These are phyloP conservation scores for Nemania diffusa DNA, from an alignment of 2,329 filamentous ascomycete species.

Conservation along the genomic window DNA sequence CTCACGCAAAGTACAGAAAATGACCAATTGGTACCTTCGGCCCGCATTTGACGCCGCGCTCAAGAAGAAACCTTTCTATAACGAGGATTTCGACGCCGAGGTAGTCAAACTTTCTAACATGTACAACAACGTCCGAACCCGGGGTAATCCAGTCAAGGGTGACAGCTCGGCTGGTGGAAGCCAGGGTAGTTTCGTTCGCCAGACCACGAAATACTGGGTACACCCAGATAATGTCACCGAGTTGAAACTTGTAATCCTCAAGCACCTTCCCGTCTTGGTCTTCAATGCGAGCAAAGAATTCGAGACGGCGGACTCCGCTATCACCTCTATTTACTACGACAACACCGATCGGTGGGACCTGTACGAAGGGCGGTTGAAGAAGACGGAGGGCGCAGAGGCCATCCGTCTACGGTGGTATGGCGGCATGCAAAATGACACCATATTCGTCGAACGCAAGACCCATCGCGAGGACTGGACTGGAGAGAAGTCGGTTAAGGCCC, in stretches of 20 bases:
- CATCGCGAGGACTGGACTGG: slow-evolving; percentile 99
- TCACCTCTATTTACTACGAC: slow-evolving; percentile 98
- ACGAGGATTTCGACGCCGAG: slow-evolving; percentile 97
- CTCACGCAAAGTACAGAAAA: slow-evolving; percentile 71
- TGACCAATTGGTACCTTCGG: slow-evolving; percentile 90
- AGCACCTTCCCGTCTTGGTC: slow-evolving; percentile 95
- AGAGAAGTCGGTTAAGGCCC: slow-evolving; percentile 98
- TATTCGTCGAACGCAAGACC: slow-evolving; percentile 97
- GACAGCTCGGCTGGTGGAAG: slow-evolving; percentile 90
- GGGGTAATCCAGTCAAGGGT: slow-evolving; percentile 91
- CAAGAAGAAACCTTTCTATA: slow-evolving; percentile 97
- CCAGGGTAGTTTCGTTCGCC: slow-evolving; percentile 94
- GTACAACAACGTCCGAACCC: slow-evolving; percentile 92
- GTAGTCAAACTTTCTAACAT: slow-evolving; percentile 94
- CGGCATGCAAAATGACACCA: slow-evolving; percentile 92
- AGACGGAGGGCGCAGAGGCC: slow-evolving; percentile 96
- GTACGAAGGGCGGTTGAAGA: slow-evolving; percentile 93
- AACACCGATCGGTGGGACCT: slow-evolving; percentile 94
- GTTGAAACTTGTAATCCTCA: slow-evolving; percentile 95
- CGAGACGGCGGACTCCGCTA: slow-evolving; percentile 87
- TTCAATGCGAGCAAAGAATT: slow-evolving; percentile 99
- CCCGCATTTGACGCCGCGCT: slow-evolving; percentile 95
- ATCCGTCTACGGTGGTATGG: slow-evolving; percentile 98
- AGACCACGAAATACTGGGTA: slow-evolving; percentile 99
- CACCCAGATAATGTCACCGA: slow-evolving; percentile 98